A percentile compares a stretch with the other conserved stretches of the same genome.
phyloP scores from a whole-genome alignment of 225 moss, liverwort and hornwort genomes.

The Takakia lepidozioides region DNA sequence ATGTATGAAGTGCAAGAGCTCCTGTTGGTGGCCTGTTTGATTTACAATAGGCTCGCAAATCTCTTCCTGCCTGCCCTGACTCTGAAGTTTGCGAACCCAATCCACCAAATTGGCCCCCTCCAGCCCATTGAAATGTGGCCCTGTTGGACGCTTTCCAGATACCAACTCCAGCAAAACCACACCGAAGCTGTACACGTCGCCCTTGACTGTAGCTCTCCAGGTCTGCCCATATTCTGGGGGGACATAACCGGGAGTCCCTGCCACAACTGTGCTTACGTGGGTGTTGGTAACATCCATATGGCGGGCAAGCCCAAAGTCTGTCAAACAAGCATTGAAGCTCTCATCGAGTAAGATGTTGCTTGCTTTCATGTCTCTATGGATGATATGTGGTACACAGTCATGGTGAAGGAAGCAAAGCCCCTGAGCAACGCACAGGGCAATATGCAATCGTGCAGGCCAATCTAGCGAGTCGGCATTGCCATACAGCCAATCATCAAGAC shows the following conservation, averaged over 20 bases:
- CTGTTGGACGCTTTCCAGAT: conserved; percentile 39
- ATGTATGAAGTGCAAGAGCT: conserved; percentile 10
- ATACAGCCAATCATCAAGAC: conserved; percentile 67
- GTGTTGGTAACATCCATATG: conserved; percentile 46
- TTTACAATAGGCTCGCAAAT: conserved; percentile 16
- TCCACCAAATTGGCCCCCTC: conserved; percentile 34
- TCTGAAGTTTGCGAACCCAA: conserved; percentile 24
- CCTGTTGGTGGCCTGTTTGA: conserved; percentile 8
- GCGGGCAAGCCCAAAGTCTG: conserved; percentile 73
- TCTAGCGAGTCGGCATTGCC: conserved; percentile 45
- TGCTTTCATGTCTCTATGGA: conserved; percentile 75
- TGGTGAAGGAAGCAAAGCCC: conserved; percentile 72
- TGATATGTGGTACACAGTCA: conserved; percentile 65
- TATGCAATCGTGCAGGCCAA: conserved; percentile 56
- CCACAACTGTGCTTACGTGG: conserved; percentile 46
- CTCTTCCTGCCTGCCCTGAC: conserved; percentile 13
- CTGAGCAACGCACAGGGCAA: conserved; percentile 47
- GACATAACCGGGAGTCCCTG: conserved; percentile 54
- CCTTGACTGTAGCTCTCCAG: conserved; percentile 69
- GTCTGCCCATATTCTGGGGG: conserved; percentile 67
- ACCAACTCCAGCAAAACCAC: conserved; percentile 73
- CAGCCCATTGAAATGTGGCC: conserved; percentile 30
- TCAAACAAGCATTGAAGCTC: conserved; percentile 61
- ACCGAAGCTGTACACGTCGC: conserved; percentile 81
- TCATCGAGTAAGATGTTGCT: conserved; percentile 73